Percentiles rank a stretch among this genome's conserved stretches.
These are phyloP conservation scores for Hypoxylon subgilvum DNA, from an alignment of 495 filamentous ascomycete genomes.

Conservation along the genomic window DNA sequence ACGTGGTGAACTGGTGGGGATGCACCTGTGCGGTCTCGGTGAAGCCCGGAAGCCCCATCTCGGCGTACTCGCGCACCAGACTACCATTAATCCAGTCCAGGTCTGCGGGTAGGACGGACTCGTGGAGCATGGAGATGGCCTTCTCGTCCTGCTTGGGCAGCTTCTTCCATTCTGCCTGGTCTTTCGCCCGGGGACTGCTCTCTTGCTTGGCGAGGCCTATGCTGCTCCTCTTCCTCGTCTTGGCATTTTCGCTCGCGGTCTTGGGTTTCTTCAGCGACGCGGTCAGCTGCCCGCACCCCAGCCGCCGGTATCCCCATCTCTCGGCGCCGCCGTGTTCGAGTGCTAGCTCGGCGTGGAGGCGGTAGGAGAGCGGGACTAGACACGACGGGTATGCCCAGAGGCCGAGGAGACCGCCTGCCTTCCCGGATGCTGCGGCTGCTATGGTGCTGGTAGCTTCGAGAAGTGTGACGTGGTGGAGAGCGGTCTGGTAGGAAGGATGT, in stretches of 20 bases:
- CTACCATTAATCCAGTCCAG: slow-evolving; percentile 84
- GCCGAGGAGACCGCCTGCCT: slow-evolving; percentile 89
- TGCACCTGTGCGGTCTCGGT: slow-evolving; percentile 89
- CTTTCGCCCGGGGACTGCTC: slow-evolving; percentile 61
- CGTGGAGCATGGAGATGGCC: slow-evolving; percentile 63
- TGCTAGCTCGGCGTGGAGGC: slow-evolving; percentile 83
- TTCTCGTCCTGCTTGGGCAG: slow-evolving; percentile 75
- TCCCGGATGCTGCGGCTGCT: slow-evolving; percentile 90
- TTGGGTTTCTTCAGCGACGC: slow-evolving; percentile 58
- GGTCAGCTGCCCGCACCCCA: slow-evolving; percentile 76
- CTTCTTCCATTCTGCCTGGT: slow-evolving; percentile 56
- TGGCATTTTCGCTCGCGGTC: slow-evolving; percentile 29
- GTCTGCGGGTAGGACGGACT: slow-evolving; percentile 73
- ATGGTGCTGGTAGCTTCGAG: slow-evolving; percentile 88
- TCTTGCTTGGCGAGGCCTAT: slow-evolving; percentile 16
- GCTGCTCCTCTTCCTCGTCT: slow-evolving; percentile 41
- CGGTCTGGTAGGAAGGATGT: slow-evolving; percentile 80
- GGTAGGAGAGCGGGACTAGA: slow-evolving; percentile 86
- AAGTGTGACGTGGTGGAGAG: slow-evolving; percentile 79
- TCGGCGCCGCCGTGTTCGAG: slow-evolving; percentile 79
- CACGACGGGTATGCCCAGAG: slow-evolving; percentile 90
- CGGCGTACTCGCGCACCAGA: slow-evolving; percentile 70
- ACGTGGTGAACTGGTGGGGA: slow-evolving; percentile 88
- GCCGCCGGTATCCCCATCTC: slow-evolving; percentile 84
- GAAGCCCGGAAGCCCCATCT: slow-evolving; percentile 75